phyloP scores from a whole-genome alignment of 352 stramenopile genomes.

The Phytopythium sindhum region DNA sequence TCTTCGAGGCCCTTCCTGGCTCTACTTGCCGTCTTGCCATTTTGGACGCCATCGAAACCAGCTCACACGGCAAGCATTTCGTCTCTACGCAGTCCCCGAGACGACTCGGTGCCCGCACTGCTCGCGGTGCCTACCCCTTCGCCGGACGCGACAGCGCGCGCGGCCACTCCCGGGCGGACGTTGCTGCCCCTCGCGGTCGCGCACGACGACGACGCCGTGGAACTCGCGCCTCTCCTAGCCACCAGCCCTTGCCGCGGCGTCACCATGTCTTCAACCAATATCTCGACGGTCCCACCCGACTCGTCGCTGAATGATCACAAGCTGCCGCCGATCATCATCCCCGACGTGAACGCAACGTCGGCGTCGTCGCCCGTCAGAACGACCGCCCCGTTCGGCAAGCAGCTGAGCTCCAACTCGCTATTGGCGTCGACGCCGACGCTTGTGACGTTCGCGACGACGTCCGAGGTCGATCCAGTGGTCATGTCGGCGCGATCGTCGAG shows the following conservation, averaged over 20 bases:
- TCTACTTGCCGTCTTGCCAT: neutral
- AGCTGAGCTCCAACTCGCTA: neutral
- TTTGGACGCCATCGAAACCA: neutral
- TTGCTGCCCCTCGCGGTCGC: slow-evolving; percentile 2
- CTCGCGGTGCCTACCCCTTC: neutral
- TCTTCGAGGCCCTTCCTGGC: neutral
- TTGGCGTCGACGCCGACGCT: slow-evolving; percentile 3
- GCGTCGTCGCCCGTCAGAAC: neutral
- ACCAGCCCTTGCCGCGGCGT: neutral
- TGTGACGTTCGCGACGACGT: slow-evolving; percentile 2
- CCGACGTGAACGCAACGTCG: neutral
- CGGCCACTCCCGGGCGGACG: neutral
- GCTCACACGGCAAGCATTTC: slow-evolving; percentile 1
- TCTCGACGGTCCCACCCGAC: neutral
- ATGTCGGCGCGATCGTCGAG: neutral
- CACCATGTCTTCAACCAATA: neutral
- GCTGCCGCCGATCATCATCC: slow-evolving; percentile 1
- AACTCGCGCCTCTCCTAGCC: slow-evolving; percentile 17
- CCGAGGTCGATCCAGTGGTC: slow-evolving; percentile 1
- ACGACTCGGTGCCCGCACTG: slow-evolving; percentile 2
- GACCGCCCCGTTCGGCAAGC: neutral
- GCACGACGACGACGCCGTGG: slow-evolving; percentile 16
- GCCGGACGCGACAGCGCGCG: neutral
- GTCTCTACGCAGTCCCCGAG: slow-evolving; percentile 8
- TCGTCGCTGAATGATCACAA: neutral